These are phyloP conservation scores for Colletotrichum melonis DNA, from an alignment of 2,329 filamentous ascomycete species.

Conservation along the genomic window DNA sequence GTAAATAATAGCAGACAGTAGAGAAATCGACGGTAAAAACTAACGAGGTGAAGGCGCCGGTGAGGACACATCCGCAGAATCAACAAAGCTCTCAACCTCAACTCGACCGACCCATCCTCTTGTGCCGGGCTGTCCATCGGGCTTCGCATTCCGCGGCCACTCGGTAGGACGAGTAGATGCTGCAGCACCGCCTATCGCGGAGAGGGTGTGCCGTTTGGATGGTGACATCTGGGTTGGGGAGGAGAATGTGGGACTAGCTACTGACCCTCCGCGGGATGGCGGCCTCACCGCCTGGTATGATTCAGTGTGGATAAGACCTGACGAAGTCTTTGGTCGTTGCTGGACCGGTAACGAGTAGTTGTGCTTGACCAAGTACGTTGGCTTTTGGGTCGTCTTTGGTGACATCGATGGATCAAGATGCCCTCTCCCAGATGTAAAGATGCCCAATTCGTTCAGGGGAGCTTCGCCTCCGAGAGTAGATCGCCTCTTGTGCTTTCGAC, in stretches of 20 bases:
- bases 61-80: conserved; percentile 27
- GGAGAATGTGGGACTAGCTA: conserved; percentile 31
- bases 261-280: conserved; percentile 36
- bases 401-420: conserved; percentile 21
- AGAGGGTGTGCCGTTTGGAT: conserved; percentile 25
- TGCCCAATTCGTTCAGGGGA: conserved; percentile 12
- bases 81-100: conserved; percentile 34
- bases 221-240: conserved; percentile 33
- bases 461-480: conserved; percentile 12
- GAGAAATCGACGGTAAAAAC: conserved; percentile 37
- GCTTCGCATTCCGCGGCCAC: conserved; percentile 16
- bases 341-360: conserved; percentile 36
- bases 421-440: conserved; percentile 14
- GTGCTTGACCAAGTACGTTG: conserved; percentile 38
- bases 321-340: conserved; percentile 26
- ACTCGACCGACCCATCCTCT: conserved; percentile 33
- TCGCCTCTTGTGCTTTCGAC: conserved; percentile 4
- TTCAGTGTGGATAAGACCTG: conserved; percentile 9
- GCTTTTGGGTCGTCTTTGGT: conserved; percentile 37
- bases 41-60: conserved; percentile 41
- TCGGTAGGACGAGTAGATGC: conserved; percentile 5
- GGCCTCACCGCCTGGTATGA: conserved; percentile 26
- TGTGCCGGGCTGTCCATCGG: background rate
- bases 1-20: background rate
- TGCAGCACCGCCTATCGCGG: background rate